Base-by-base conservation (phyloP, 768 basidiomycete species). In the Calocera viscosa region DNA sequence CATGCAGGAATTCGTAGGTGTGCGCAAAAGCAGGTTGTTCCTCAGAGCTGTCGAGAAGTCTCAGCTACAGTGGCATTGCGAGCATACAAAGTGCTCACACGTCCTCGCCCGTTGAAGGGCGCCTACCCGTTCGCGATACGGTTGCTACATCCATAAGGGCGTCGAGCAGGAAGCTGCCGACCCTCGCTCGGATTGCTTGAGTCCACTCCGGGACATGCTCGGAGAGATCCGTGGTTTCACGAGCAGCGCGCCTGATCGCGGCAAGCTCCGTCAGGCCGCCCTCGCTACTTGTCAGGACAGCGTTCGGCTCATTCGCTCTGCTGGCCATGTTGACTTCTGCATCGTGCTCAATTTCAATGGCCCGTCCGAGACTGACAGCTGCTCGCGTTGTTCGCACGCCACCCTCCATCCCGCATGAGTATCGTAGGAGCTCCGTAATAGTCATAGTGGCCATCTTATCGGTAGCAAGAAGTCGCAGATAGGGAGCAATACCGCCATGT, bases 381-480 rank as follows among this genome's bases (percentile, higher is more conserved):
- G 90, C 91, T 0, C 91, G 82, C 0, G 93, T 83, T 0, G 91
- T 88, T 76, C 96, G 95, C 87, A 95, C 91, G 2, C 94, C 94
- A 40, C 65, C 64, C 24, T 32, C 26, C n/a, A 24, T n/a, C 34
- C 87, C 84, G 22, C 70, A 69, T 38, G 35, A 38, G 12, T 93
- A 75, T 3, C 90, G 84, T 87, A 97, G 89, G 43, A 92, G 75
- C 74, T 96, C 94, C 39, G 94, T 81, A 71, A 97, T 92, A 11
- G 90, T 89, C 72, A 98, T 85, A 19, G 95, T 79, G 0, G 92
- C 93, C 7, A 97, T 82, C 68, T 86, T 89, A 65, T 90, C 85
- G 0, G 89, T 80, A 19, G 84, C 82, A 28, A 97, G 80, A 1
- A 94, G 83, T 2, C 81, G 78, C 19, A 96, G 78, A 78, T 91